Percentiles rank a stretch among this genome's conserved stretches.
phyloP scores from a whole-genome alignment of 345 rosid species.

The Eucalyptus caleyi region DNA sequence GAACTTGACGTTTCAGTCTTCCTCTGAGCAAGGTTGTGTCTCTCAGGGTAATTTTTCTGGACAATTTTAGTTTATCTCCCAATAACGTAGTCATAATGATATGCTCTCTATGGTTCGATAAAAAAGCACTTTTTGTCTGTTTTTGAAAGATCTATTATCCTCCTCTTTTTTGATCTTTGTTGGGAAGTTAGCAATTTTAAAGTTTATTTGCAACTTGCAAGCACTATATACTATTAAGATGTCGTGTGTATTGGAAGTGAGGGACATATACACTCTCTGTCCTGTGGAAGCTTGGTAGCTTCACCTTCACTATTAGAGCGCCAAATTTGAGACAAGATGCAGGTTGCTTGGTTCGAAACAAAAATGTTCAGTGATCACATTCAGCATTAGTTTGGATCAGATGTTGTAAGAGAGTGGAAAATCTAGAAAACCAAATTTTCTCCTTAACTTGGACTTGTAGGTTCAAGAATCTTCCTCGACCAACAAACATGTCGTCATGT shows the following conservation, averaged over 20 bases:
- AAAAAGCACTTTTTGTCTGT: not conserved
- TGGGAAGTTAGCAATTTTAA: not conserved
- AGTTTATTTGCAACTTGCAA: not conserved
- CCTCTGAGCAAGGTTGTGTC: not conserved
- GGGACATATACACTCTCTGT: not conserved
- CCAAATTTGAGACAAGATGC: not conserved
- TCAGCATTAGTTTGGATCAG: not conserved
- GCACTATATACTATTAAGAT: not conserved
- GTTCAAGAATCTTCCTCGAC: not conserved
- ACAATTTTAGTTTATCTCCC: not conserved
- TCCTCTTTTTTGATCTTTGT: not conserved
- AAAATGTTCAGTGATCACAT: not conserved
- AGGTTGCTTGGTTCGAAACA: not conserved
- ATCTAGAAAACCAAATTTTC: not conserved
- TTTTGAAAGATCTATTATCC: not conserved
- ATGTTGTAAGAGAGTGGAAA: not conserved
- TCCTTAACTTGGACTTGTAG: not conserved
- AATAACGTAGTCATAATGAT: not conserved
- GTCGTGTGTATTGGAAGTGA: not conserved
- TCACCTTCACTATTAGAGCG: not conserved
- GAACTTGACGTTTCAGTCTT: not conserved
- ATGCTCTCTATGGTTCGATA: not conserved
- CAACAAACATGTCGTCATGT: not conserved
- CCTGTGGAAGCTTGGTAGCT: not conserved
- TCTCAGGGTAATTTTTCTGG: not conserved